Evolutionary conservation across 78 protist species (phyloP), one percentile per base, ranked within the genome.

Genomic region (Polysphondylium violaceum): DNA sequence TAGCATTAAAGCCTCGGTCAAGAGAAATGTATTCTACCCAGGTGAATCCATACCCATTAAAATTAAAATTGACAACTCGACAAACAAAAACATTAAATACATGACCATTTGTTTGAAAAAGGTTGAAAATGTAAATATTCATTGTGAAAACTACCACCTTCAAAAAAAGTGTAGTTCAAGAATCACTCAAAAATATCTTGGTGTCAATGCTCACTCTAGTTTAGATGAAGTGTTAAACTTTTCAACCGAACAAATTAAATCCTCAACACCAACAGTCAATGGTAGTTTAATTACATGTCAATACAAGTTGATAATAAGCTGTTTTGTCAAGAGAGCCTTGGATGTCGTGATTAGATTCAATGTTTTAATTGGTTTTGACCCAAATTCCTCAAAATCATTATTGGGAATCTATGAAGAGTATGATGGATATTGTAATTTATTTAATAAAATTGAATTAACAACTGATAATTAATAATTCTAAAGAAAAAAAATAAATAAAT

Each of bases 11-110:
- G 77, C 33, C 19, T 11, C 1, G 19, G 25, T 72, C 1, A 44
- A 44, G 27, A 72, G 36, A 50, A 72, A 51, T 29, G 60, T 72
- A 5, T 72, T 72, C 27, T 27, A 51, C 17, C 38, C 64, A 21
- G 60, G 60, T 72, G 77, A 72, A 51, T 6, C 21, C 2, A 72
- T 72, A 11, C 77, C 77, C 12, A 72, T 72, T 6, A 12, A 72
- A 47, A 1, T 72, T 0, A 51, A 31, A 31, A 43, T 72, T 50
- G 63, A 31, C 5, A 72, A 72, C 27, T n/a, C 77, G 2, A 27
- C 77, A 36, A 51, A 59, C 1, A 72, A 36, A 50, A 51, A 33
- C 31, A 72, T 72, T 19, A 41, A 72, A 5, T 50, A 72, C 31
- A 51, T 72, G 16, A 44, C 11, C 16, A 31, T 72, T 11, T n/a